Evolutionary conservation across 257 asterid species (phyloP).

Genomic region (Misopates orontium): DNA sequence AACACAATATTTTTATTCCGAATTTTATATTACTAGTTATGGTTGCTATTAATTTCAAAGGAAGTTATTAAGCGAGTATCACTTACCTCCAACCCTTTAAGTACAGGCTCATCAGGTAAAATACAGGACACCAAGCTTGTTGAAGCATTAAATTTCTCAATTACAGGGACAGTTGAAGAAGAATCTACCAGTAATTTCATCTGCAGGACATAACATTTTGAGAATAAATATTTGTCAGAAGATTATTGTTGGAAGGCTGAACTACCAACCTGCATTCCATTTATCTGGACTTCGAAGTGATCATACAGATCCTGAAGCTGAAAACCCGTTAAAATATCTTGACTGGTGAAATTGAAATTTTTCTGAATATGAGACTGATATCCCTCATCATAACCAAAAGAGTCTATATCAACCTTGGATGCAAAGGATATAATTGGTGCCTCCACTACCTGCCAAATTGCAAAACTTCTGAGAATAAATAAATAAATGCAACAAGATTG

Average conservation of each 20-base stretch:
- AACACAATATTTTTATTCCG: no score
- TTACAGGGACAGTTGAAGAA: constrained; percentile 40
- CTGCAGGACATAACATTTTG: constrained; percentile 48
- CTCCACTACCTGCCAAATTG: constrained; percentile 64
- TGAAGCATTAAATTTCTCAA: constrained; percentile 63
- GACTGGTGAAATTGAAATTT: constrained; percentile 28
- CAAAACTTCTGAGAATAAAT: constrained; percentile 26
- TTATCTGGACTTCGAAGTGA: constrained; percentile 55
- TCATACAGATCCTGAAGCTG: constrained; percentile 71
- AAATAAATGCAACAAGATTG: constrained; percentile 12
- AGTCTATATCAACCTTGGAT: constrained; percentile 47
- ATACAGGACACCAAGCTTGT: constrained; percentile 57
- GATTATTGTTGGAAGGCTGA: constrained; percentile 18
- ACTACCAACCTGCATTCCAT: constrained; percentile 65
- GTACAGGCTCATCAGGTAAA: constrained; percentile 62
- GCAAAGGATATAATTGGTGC: constrained; percentile 54
- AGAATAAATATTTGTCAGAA: constrained; percentile 19
- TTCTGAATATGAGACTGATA: constrained; percentile 36
- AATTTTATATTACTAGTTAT: no score
- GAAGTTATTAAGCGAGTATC: constrained; percentile 17
- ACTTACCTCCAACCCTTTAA: constrained; percentile 71
- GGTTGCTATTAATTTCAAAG: neutral
- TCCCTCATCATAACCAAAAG: constrained; percentile 36
- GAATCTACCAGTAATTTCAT: constrained; percentile 49
- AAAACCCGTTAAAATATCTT: constrained; percentile 39